Conservation (phyloP, 148 eudicot species). For the Camellia japonica region DNA sequence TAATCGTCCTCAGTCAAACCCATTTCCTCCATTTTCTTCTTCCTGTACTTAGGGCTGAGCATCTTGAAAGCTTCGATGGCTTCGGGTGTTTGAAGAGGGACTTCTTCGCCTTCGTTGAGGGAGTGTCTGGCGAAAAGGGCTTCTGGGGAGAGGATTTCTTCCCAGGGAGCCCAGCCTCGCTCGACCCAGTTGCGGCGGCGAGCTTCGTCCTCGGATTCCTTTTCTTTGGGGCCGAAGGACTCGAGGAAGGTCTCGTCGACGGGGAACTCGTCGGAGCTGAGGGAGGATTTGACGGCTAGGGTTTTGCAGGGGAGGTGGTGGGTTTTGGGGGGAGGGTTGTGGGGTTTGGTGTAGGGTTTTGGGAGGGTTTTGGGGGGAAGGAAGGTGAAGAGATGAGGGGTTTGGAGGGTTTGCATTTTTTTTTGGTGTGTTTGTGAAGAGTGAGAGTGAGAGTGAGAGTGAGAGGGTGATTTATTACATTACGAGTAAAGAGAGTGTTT, state of each 20-base stretch:
- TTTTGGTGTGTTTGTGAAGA: background rate
- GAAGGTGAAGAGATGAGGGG: conserved; percentile 32
- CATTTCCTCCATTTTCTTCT: conserved; percentile 71
- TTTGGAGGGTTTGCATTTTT: conserved; percentile 62
- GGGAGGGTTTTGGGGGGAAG: conserved; percentile 30
- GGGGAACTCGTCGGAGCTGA: conserved; percentile 70
- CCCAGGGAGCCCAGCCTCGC: conserved; percentile 99
- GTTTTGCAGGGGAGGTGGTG: conserved; percentile 3
- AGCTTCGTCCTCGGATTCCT: conserved; percentile 70
- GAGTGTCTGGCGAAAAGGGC: conserved; percentile 74
- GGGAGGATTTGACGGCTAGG: conserved; percentile 23
- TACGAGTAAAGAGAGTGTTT: background rate
- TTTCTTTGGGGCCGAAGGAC: conserved; percentile 59
- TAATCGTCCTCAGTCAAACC: conserved; percentile 84
- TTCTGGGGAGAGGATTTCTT: conserved; percentile 81
- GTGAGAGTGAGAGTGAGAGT: background rate
- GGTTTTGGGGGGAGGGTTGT: conserved; percentile 15
- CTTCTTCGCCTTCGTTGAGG: conserved; percentile 88
- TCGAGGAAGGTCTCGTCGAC: conserved; percentile 82
- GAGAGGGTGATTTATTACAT: background rate
- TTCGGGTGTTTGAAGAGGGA: conserved; percentile 64
- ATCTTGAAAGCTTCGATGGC: conserved; percentile 85
- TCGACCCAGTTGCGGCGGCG: conserved; percentile 86
- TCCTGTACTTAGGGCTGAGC: conserved; percentile 77
- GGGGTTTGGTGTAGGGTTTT: conserved; percentile 42